A percentile compares a stretch with the other conserved stretches of the same genome.
phyloP scores from a whole-genome alignment of 495 filamentous ascomycete genomes.

The Penicillium coprophilum region DNA sequence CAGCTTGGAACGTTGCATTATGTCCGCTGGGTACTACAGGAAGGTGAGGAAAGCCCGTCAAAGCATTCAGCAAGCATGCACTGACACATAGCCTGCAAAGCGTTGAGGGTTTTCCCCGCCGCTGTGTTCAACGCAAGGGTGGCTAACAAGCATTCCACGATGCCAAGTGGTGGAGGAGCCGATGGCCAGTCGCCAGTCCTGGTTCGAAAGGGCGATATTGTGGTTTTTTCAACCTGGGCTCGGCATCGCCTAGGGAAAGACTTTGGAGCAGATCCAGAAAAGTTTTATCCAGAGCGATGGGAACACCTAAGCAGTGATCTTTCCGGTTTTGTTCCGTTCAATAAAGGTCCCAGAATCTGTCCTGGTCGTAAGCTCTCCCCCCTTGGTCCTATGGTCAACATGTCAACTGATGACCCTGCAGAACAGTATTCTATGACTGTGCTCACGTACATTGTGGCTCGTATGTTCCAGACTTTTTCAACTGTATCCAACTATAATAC shows the following conservation, averaged over 20 bases:
- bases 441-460: conserved; percentile 20
- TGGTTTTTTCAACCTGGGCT: conserved; percentile 19
- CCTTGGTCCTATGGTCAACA: not conserved
- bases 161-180: conserved; percentile 7
- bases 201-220: conserved; percentile 14
- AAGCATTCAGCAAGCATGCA: not conserved
- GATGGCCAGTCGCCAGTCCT: conserved; percentile 8
- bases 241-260: conserved; percentile 18
- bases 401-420: not conserved
- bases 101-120: not conserved
- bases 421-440: conserved; percentile 17
- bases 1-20: conserved; percentile 19
- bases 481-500: conserved; percentile 14
- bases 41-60: conserved; percentile 10
- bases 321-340: conserved; percentile 23
- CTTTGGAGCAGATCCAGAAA: conserved; percentile 14
- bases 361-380: conserved; percentile 20
- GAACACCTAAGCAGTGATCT: conserved; percentile 14
- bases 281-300: conserved; percentile 24
- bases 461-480: conserved; percentile 20
- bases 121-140: not conserved
- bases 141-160: conserved; percentile 7
- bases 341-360: conserved; percentile 20
- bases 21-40: conserved; percentile 18
- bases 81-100: not conserved